Conservation (phyloP, 2,329 filamentous ascomycete species). For the Colletotrichum tropicicola region DNA sequence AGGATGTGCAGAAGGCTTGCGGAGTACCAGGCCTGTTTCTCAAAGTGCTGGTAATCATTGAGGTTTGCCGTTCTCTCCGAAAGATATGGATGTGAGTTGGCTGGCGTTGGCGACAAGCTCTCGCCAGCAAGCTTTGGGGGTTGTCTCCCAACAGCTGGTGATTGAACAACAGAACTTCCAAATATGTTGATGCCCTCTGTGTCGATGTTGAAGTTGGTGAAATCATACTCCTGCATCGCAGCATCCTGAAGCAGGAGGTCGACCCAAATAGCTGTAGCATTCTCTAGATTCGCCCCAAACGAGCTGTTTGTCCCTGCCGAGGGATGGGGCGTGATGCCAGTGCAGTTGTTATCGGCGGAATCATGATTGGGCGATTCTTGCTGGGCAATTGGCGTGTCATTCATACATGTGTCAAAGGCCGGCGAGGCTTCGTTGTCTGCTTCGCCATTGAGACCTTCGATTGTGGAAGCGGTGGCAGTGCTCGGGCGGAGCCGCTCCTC, state of each 20-base stretch:
- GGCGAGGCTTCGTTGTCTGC: not conserved
- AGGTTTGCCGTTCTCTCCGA: not conserved
- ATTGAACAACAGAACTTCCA: constrained; percentile 2
- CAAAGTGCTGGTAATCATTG: not conserved
- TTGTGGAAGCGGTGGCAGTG: not conserved
- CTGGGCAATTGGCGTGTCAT: not conserved
- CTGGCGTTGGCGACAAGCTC: not conserved
- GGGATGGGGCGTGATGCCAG: not conserved
- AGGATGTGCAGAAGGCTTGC: not conserved
- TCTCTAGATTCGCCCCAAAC: constrained; percentile 12
- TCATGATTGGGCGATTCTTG: not conserved
- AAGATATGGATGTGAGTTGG: constrained; percentile 1
- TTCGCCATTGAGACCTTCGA: not conserved
- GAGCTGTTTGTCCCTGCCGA: constrained; percentile 6
- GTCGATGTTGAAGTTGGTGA: not conserved
- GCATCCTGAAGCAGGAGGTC: constrained; percentile 21
- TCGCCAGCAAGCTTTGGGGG: not conserved
- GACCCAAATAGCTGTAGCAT: constrained; percentile 25
- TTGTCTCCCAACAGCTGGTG: not conserved
- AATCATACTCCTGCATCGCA: constrained; percentile 12
- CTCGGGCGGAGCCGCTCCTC: not conserved
- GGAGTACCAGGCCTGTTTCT: constrained; percentile 18
- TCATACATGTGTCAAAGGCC: too few relatives aligned
- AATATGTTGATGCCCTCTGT: not conserved
- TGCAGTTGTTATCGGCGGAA: not conserved